Conservation (phyloP, 2,329 filamentous ascomycete genomes). For the Sphaerostilbella broomeana region DNA sequence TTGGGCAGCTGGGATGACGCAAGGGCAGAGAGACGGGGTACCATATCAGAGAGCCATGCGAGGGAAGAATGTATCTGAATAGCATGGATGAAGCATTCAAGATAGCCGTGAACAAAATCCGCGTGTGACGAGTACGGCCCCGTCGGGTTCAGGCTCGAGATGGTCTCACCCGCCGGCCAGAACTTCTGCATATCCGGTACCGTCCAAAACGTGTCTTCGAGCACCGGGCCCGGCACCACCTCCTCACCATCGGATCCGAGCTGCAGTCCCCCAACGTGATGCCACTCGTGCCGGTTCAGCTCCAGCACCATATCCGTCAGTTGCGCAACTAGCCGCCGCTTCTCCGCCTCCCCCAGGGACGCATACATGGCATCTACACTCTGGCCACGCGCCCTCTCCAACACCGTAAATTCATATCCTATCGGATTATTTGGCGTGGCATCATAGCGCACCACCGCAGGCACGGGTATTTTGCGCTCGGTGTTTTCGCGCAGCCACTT, state of each 20-base stretch:
- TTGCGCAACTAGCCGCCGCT: constrained; percentile 22
- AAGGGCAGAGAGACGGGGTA: constrained; percentile 25
- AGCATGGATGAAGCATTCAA: constrained; percentile 22
- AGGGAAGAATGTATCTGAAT: constrained; percentile 24
- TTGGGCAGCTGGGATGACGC: constrained; percentile 12
- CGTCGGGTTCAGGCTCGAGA: constrained; percentile 22
- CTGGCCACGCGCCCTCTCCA: constrained; percentile 22
- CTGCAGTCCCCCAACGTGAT: constrained; percentile 23
- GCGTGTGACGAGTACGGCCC: constrained; percentile 24
- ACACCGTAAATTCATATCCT: constrained; percentile 28
- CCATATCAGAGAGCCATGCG: constrained; percentile 20
- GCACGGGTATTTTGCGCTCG: constrained; percentile 29
- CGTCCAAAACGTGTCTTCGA: constrained; percentile 34
- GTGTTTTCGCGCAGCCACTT: constrained; percentile 27
- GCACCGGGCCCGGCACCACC: constrained; percentile 19
- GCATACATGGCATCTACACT: constrained; percentile 25
- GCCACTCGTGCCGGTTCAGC: constrained; percentile 22
- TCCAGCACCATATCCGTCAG: constrained; percentile 25
- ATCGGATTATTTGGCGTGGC: constrained; percentile 22
- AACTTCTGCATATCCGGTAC: constrained; percentile 22
- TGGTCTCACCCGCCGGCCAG: constrained; percentile 21
- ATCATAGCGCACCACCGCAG: constrained; percentile 24
- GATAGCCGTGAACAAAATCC: constrained; percentile 19
- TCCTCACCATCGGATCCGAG: constrained; percentile 10
- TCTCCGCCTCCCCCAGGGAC: constrained; percentile 15